Evolutionary conservation across 176 grass and related monocot genomes (phyloP), one percentile per base, ranked within the genome.

Genomic region (Cenchrus fungigraminus): DNA sequence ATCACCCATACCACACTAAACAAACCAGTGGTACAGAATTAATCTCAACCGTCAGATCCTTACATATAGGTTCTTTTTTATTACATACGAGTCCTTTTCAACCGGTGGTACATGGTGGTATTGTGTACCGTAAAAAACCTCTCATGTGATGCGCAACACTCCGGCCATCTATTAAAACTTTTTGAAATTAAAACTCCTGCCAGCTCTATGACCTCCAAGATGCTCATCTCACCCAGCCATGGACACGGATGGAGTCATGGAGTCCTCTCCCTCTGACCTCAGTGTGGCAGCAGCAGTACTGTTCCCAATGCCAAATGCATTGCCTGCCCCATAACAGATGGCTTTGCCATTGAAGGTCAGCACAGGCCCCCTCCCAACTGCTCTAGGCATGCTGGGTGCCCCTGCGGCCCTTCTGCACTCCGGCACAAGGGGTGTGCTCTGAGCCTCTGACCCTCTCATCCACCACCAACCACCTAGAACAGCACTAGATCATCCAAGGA

Each of bases 281-380:
- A 63, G 9, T 63, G 60, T 19, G 44, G 68, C 9, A 44, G 42
- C 42, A 46, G 9, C 4, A 68, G 64, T 72, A 8, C 62, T 68
- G 61, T 68, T 85, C 62, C 77, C 61, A 76, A 76, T 60, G 77
- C 56, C 9, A 76, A 78, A 85, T 75, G 77, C 82, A 53, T 89
- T 89, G 87, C 43, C 60, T 68, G 28, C 60, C 58, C 43, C 76
- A 60, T 80, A 56, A 80, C 65, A 62, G 74, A 84, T 56, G 81
- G 12, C 49, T 13, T 22, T 58, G 82, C 60, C 60, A 89, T 76
- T 85, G 79, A 85, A 60, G 61, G 67, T 52, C 67, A 72, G 1
- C 52, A 20, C 44, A 50, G 60, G 75, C 40, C 49, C 58, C 58
- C 58, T 7, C 37, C 75, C 82, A 80, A 59, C 51, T 65, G 7